Conservation (phyloP, 1,284 basidiomycete species). For the Rhodotorula sp. region DNA sequence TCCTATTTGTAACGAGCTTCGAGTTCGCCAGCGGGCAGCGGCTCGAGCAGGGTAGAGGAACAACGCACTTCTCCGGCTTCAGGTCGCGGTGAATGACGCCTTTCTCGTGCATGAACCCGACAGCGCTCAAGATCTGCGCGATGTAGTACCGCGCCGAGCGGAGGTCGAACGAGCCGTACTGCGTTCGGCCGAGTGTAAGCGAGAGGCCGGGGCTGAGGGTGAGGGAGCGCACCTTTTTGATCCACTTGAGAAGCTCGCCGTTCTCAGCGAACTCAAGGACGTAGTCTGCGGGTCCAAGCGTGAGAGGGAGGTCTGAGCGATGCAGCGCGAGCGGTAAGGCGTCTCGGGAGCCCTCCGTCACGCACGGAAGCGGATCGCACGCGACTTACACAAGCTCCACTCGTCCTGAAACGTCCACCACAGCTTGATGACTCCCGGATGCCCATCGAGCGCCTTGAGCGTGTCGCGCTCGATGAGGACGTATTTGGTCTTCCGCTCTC, state of each 20-base stretch:
- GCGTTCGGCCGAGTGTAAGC: neutral
- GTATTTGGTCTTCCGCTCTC: conserved; percentile 66
- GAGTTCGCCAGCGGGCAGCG: neutral
- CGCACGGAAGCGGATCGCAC: no score
- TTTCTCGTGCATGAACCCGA: conserved; percentile 84
- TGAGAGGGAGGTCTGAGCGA: conserved; percentile 4
- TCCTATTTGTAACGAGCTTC: neutral
- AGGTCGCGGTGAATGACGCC: conserved; percentile 80
- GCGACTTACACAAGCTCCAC: conserved; percentile 36
- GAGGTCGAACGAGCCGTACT: conserved; percentile 72
- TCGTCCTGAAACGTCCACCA: conserved; percentile 48
- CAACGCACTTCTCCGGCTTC: conserved; percentile 42
- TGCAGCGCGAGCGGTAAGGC: neutral
- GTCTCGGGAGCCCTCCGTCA: no score
- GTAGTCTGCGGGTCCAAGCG: conserved; percentile 64
- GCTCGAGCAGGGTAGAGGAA: neutral
- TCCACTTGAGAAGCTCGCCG: conserved; percentile 79
- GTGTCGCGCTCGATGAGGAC: conserved; percentile 68
- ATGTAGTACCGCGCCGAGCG: conserved; percentile 75
- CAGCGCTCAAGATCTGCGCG: conserved; percentile 82
- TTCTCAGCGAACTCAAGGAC: conserved; percentile 86
- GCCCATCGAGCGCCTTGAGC: conserved; percentile 55
- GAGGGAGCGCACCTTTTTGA: conserved; percentile 57
- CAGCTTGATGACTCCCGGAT: conserved; percentile 48
- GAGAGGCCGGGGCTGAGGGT: neutral